Evolutionary conservation across 768 basidiomycete species (phyloP).

Genomic region (Calocybe indica): DNA sequence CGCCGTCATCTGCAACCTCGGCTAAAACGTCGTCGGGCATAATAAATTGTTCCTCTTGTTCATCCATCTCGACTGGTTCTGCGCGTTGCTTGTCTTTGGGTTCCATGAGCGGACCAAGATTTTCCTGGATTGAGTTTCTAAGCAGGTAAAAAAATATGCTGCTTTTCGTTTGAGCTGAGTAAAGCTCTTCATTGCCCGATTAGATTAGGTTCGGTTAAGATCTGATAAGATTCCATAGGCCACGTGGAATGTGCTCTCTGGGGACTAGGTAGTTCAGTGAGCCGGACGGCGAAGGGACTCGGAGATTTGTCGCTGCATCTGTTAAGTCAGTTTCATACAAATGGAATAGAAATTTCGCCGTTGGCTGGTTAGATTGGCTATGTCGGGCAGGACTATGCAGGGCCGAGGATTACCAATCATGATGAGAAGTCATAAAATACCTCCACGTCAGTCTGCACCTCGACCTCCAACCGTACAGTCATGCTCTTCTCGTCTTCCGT

Average conservation of each 20-base stretch:
- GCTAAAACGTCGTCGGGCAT: constrained; percentile 56
- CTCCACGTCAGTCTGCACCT: constrained; percentile 25
- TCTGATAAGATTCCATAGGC: background rate
- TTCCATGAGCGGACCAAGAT: background rate
- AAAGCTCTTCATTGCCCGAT: constrained; percentile 1
- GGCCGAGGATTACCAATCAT: constrained; percentile 26
- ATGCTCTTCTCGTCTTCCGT: constrained; percentile 34
- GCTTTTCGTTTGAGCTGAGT: constrained; percentile 14
- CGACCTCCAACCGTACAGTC: background rate
- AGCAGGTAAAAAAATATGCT: background rate
- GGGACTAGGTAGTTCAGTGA: no score
- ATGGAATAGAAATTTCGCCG: background rate
- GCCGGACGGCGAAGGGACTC: no score
- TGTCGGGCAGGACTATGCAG: background rate
- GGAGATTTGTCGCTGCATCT: no score
- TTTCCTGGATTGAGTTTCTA: background rate
- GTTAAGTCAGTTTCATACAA: background rate
- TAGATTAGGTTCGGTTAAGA: constrained; percentile 1
- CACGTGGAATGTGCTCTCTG: no score
- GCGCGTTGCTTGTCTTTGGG: constrained; percentile 21
- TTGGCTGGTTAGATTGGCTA: background rate
- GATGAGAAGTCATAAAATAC: constrained; percentile 10
- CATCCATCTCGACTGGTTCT: constrained; percentile 16
- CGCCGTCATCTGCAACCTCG: constrained; percentile 62
- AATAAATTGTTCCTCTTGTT: constrained; percentile 56